Evolutionary conservation across 2,329 filamentous ascomycete species (phyloP), one percentile per base, ranked within the genome.

Genomic region (Neofusicoccum cordaticola): DNA sequence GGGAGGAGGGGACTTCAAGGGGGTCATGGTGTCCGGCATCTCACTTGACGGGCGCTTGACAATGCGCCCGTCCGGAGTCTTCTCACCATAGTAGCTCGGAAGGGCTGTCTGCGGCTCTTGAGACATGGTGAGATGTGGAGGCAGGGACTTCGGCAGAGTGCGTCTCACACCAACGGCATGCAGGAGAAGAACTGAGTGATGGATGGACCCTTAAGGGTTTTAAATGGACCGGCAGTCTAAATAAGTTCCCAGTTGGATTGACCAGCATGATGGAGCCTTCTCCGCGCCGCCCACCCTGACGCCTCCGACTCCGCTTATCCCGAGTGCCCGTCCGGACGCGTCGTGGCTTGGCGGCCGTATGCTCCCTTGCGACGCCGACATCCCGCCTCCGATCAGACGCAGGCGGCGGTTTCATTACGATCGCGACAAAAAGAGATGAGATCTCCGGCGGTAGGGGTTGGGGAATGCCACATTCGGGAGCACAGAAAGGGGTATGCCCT

Each of bases 21-120:
- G 39, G 7, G 39, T 15, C 41, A 53, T 53, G 4, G 35, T 12
- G 6, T 47, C 61, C 11, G 61, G 61, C 15, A 50, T 19, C 15
- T 66, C 65, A 51, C 52, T 58, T 45, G 63, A 65, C 15, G 65
- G 53, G 27, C 65, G 57, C 50, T 64, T 66, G 17, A 66, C 50
- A 22, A 66, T 61, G 19, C 65, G 62, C 5, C 62, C 62, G 37
- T 66, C 65, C 8, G 62, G 22, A 19, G 65, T 66, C 31, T 39
- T 65, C 19, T 66, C 62, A 15, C 65, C 63, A 48, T 64, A 56
- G 37, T 51, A 66, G 13, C 56, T 57, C 19, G 65, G 65, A 17
- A 64, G 65, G n/a, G 34, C 50, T 48, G 19, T 47, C 48, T 51
- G 53, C 19, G 22, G 60, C n/a, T 61, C 64, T 62, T 65, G 27